Base-by-base conservation (phyloP, 139 green algal genomes). In the Auxenochlorella pyrenoidosa region DNA sequence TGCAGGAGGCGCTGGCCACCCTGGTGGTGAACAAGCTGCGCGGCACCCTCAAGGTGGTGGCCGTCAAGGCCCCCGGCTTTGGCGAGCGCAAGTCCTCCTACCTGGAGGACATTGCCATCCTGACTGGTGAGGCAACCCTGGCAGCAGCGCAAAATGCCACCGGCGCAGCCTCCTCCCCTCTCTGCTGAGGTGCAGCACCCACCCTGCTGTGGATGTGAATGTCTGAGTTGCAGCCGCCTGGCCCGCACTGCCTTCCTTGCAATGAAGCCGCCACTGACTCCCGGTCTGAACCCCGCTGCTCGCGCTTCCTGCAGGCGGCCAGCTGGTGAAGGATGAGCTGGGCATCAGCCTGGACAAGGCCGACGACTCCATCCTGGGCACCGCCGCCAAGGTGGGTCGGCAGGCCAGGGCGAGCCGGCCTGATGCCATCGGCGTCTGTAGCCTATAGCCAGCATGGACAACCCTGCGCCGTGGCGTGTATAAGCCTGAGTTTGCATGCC, bases 11-110 rank as follows among this genome's bases (percentile, higher is more conserved):
- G 2, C 94, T 99, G 75, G 98, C 98, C 79, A 99, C 98, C 18
- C 94, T 99, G 72, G 98, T 99, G 54, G 98, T 99, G 73, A 99
- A 99, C 97, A 99, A 99, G 96, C 95, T 99, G 83, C 91, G 98
- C 70, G 98, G 98, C 84, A 96, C 92, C 38, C 89, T 99, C 47
- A 99, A 99, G 94, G 93, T 98, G 63, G 88, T 94, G 44, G 96
- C 96, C 19, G 90, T 98, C 83, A 99, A 99, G 95, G 98, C 98
- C 28, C 98, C 98, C 59, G 98, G 98, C 68, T 99, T 99, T 91
- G 98, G 98, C 63, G 98, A 99, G 94, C 96, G 98, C 91, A 99
- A 99, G 94, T 97, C 91, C 75, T 95, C 93, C 87, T 99, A 99
- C 95, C 95, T 99, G 85, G 97, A 99, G 91, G 98, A 99, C 93